phyloP scores from a whole-genome alignment of 1,284 basidiomycete genomes.

The Cryptococcus sp. region DNA sequence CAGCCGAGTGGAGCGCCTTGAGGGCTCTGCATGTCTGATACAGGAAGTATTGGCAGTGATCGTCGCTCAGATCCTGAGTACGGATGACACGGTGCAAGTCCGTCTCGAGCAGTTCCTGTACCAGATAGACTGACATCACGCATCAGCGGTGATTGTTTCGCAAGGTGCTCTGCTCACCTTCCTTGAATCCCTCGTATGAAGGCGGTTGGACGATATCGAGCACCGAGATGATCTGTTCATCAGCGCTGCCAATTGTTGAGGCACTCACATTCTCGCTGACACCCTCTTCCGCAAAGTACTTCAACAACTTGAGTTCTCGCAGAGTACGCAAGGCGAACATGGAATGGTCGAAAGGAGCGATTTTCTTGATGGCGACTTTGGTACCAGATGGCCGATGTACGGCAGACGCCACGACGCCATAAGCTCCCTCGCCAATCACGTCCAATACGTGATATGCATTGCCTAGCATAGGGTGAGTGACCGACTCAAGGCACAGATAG shows the following conservation, averaged over 20 bases:
- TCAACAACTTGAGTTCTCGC: conserved; percentile 82
- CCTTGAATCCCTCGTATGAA: conserved; percentile 86
- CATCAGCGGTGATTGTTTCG: neutral
- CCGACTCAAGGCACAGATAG: neutral
- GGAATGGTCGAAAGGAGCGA: conserved; percentile 87
- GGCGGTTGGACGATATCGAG: conserved; percentile 90
- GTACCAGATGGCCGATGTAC: conserved; percentile 75
- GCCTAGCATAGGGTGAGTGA: conserved; percentile 20
- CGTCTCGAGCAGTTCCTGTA: conserved; percentile 80
- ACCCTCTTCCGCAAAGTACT: conserved; percentile 84
- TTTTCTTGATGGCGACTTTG: conserved; percentile 88
- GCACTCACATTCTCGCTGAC: conserved; percentile 87
- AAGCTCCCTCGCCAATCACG: conserved; percentile 86
- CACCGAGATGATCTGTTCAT: conserved; percentile 82
- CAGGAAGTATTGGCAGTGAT: conserved; percentile 70
- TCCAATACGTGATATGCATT: conserved; percentile 82
- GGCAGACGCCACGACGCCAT: conserved; percentile 76
- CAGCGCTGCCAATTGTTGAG: neutral
- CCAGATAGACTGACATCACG: conserved; percentile 55
- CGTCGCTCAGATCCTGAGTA: conserved; percentile 80
- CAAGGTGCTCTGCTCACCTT: conserved; percentile 59
- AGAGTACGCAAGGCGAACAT: conserved; percentile 87
- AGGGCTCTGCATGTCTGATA: conserved; percentile 77
- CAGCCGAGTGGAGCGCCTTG: conserved; percentile 88
- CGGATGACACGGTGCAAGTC: conserved; percentile 72